A percentile compares a stretch with the other conserved stretches of the same genome.
These are phyloP conservation scores for Marasmius sp. DNA, from an alignment of 1,284 basidiomycete genomes.

Conservation along the genomic window DNA sequence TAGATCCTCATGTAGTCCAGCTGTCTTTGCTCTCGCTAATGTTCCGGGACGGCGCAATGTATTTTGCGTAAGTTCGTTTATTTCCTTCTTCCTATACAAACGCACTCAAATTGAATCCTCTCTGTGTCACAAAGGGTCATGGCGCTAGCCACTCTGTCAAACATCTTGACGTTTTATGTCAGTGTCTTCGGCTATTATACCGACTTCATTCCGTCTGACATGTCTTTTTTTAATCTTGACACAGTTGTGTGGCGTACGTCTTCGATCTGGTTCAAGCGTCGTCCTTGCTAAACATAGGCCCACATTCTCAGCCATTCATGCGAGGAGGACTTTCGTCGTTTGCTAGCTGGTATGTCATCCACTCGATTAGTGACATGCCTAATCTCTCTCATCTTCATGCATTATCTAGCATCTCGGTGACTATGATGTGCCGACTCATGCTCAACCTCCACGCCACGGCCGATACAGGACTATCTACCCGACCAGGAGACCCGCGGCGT, in stretches of 20 bases:
- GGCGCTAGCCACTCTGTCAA: not conserved
- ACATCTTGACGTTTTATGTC: constrained; percentile 2
- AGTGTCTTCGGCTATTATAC: not conserved
- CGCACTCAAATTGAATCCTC: not conserved
- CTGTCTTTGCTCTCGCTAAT: not conserved
- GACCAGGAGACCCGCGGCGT: not conserved
- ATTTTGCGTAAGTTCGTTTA: not conserved
- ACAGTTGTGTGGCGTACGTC: not conserved
- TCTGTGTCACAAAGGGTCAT: not conserved
- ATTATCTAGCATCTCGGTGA: not conserved
- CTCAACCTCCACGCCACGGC: not conserved
- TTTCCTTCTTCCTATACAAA: not conserved
- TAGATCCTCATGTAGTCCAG: not conserved
- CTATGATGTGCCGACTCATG: constrained; percentile 1
- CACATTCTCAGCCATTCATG: not conserved
- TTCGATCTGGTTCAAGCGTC: not conserved
- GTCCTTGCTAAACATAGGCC: not conserved
- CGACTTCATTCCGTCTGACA: not conserved
- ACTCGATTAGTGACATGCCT: too few relatives aligned
- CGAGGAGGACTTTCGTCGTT: not conserved
- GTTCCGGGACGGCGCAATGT: not conserved
- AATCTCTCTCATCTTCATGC: not conserved
- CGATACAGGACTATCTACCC: not conserved
- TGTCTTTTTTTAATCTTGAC: not conserved
- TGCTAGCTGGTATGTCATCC: not conserved